phyloP scores from a whole-genome alignment of 2,329 filamentous ascomycete genomes.

The Alternaria sp. region DNA sequence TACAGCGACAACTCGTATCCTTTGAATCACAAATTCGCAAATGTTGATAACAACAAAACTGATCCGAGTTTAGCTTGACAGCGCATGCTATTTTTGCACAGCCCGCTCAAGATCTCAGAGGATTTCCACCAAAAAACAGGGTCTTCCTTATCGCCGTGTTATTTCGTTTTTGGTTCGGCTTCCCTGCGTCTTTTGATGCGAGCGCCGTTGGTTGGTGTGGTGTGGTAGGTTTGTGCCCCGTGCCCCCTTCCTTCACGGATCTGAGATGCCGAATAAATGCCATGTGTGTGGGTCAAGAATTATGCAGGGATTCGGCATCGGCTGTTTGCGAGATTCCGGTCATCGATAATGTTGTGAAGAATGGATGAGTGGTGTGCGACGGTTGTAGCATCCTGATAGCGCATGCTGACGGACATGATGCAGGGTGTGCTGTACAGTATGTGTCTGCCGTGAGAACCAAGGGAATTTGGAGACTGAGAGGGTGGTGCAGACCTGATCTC shows the following conservation, averaged over 20 bases:
- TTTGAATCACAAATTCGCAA: background rate
- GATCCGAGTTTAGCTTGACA: slow-evolving; percentile 1
- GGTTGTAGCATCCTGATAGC: background rate
- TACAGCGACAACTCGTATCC: background rate
- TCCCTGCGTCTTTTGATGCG: slow-evolving; percentile 6
- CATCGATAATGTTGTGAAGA: background rate
- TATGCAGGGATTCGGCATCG: slow-evolving; percentile 8
- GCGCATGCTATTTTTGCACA: slow-evolving; percentile 4
- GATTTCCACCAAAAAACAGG: background rate
- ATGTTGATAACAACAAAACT: background rate
- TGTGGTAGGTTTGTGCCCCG: slow-evolving; percentile 6
- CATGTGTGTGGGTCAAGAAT: slow-evolving; percentile 14
- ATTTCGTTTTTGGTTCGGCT: slow-evolving; percentile 2
- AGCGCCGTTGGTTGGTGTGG: slow-evolving; percentile 5
- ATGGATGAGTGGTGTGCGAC: background rate
- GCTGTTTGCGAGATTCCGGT: background rate
- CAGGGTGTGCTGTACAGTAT: background rate
- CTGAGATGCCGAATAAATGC: slow-evolving; percentile 17
- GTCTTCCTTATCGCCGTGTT: slow-evolving; percentile 6
- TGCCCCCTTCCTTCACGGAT: slow-evolving; percentile 11
- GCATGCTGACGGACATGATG: background rate
- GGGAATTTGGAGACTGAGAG: background rate
- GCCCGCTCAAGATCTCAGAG: background rate
- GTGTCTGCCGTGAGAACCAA: background rate
- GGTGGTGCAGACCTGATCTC: background rate